A percentile compares a stretch with the other conserved stretches of the same genome.
These are phyloP conservation scores for Wickerhamomyces sp. DNA, from an alignment of 1,139 yeast species.

Conservation along the genomic window DNA sequence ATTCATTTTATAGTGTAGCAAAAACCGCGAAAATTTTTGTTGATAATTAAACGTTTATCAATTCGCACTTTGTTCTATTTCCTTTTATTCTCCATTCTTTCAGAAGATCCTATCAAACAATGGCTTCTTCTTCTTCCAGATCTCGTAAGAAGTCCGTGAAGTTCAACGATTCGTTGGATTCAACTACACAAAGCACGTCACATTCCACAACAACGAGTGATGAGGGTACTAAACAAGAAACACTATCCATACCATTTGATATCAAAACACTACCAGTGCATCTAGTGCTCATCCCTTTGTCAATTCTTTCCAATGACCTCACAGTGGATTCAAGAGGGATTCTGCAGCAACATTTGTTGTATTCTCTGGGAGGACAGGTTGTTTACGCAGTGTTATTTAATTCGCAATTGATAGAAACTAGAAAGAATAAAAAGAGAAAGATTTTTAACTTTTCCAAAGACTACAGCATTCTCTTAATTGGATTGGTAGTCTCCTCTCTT, in stretches of 20 bases:
- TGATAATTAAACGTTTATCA: background rate
- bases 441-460: slow-evolving; percentile 10
- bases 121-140: background rate
- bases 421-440: slow-evolving; percentile 9
- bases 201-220: too few relatives aligned
- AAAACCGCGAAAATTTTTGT: too few relatives aligned
- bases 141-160: background rate
- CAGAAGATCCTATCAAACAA: too few relatives aligned
- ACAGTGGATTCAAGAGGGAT: slow-evolving; percentile 4
- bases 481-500: slow-evolving; percentile 27
- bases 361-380: slow-evolving; percentile 9
- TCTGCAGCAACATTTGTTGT: slow-evolving; percentile 7
- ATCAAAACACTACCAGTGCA: too few relatives aligned
- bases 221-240: too few relatives aligned
- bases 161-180: background rate
- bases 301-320: too few relatives aligned
- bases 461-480: slow-evolving; percentile 13
- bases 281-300: too few relatives aligned
- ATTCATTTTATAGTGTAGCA: too few relatives aligned
- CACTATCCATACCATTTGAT: too few relatives aligned
- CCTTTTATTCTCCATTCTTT: too few relatives aligned
- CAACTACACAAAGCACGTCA: too few relatives aligned
- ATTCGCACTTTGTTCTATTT: background rate
- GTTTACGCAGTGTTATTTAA: slow-evolving; percentile 8
- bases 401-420: slow-evolving; percentile 6